Conservation (phyloP, 345 rosid species). For the Noccaea bulbosa region DNA sequence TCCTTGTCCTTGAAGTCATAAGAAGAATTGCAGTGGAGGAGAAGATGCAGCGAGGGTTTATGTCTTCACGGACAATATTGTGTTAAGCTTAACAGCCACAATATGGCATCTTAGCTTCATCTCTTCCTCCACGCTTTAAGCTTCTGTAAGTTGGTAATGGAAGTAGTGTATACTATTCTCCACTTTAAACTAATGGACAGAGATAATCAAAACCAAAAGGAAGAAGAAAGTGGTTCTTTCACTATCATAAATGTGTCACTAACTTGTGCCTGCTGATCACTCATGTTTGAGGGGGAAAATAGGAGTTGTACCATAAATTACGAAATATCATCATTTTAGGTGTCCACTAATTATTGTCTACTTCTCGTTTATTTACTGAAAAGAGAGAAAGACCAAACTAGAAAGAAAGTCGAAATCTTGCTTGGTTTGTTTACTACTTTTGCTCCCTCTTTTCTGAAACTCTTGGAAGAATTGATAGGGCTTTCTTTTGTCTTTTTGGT, state of each 20-base stretch:
- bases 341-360: background rate
- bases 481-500: constrained; percentile 9
- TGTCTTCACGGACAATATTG: too few species aligned
- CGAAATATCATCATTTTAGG: constrained; percentile 2
- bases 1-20: too few species aligned
- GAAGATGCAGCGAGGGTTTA: too few species aligned
- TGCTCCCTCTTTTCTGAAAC: background rate
- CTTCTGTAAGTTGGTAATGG: constrained; percentile 24
- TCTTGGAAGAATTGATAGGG: constrained; percentile 3
- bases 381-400: background rate
- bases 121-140: too few species aligned
- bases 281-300: constrained; percentile 23
- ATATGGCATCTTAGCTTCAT: too few species aligned
- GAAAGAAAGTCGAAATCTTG: constrained; percentile 17
- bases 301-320: background rate
- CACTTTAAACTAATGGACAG: constrained; percentile 3
- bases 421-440: constrained; percentile 14
- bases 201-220: constrained; percentile 5
- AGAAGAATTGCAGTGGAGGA: too few species aligned
- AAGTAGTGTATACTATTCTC: constrained; percentile 33
- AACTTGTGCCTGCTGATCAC: constrained; percentile 37
- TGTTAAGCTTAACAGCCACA: too few species aligned
- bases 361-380: background rate
- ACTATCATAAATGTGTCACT: constrained; percentile 37
- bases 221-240: constrained; percentile 28